phyloP scores from a whole-genome alignment of 345 rosid species.

The Arabidopsis arenosa region DNA sequence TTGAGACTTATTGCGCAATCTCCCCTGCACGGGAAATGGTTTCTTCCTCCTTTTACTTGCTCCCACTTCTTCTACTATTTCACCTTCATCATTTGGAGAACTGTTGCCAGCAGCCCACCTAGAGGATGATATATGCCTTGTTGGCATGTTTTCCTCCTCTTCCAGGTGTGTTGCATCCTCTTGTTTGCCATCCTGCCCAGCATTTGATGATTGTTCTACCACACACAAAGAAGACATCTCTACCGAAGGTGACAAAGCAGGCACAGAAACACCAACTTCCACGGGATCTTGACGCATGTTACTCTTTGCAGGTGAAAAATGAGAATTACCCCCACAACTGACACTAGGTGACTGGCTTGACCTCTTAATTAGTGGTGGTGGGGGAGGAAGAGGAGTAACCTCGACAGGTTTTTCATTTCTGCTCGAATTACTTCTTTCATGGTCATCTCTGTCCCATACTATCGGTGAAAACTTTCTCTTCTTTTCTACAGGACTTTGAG shows the following conservation, averaged over 20 bases:
- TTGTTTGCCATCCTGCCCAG: constrained; percentile 46
- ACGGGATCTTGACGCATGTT: constrained; percentile 46
- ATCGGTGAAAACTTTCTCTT: constrained; percentile 97
- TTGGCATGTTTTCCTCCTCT: constrained; percentile 75
- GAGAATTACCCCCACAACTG: constrained; percentile 49
- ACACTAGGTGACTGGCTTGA: constrained; percentile 52
- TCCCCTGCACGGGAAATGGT: constrained; percentile 49
- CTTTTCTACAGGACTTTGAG: constrained; percentile 55
- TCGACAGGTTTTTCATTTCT: constrained; percentile 50
- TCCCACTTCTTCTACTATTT: constrained; percentile 72
- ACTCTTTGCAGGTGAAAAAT: constrained; percentile 49
- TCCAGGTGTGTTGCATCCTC: constrained; percentile 49
- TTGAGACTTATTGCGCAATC: constrained; percentile 50
- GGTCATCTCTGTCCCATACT: constrained; percentile 94
- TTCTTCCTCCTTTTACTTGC: constrained; percentile 69
- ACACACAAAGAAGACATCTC: constrained; percentile 47
- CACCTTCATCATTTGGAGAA: constrained; percentile 93
- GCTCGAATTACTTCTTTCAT: constrained; percentile 47
- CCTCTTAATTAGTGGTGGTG: constrained; percentile 60
- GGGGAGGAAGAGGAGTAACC: constrained; percentile 58
- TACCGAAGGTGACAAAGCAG: constrained; percentile 48
- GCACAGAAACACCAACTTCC: constrained; percentile 42
- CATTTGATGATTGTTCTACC: constrained; percentile 49
- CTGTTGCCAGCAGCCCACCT: constrained; percentile 92
- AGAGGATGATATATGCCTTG: constrained; percentile 87